These are phyloP conservation scores for Stylonectria norvegica DNA, from an alignment of 2,329 filamentous ascomycete genomes.

Conservation along the genomic window DNA sequence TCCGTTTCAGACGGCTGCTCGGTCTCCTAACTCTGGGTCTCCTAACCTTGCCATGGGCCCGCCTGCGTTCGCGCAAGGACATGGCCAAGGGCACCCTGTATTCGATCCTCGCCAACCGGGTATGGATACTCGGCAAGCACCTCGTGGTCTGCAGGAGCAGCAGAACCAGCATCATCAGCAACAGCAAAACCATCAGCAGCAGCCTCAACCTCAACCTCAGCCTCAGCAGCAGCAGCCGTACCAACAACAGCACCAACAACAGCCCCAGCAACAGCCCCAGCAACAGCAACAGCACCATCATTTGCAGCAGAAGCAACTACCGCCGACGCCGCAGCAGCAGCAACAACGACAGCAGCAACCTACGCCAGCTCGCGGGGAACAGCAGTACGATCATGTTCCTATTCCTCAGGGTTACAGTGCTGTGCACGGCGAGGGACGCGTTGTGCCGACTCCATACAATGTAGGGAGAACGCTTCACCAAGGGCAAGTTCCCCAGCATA, in stretches of 20 bases:
- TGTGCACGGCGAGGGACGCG: slow-evolving; percentile 36
- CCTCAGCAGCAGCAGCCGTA: slow-evolving; percentile 8
- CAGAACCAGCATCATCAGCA: slow-evolving; percentile 2
- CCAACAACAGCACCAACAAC: slow-evolving; percentile 13
- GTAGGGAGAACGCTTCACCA: slow-evolving; percentile 17
- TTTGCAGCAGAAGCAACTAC: slow-evolving; percentile 1
- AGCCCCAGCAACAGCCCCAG: slow-evolving; percentile 7
- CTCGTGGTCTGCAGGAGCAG: no score
- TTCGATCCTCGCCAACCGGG: neutral
- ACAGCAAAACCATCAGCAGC: neutral
- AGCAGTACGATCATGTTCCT: slow-evolving; percentile 36
- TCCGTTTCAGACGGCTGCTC: slow-evolving; percentile 4
- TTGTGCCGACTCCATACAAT: slow-evolving; percentile 29
- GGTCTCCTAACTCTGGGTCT: neutral
- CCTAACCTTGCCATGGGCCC: neutral
- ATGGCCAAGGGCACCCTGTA: slow-evolving; percentile 2
- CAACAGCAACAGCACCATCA: slow-evolving; percentile 2
- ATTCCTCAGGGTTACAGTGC: slow-evolving; percentile 36
- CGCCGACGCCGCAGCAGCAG: slow-evolving; percentile 4
- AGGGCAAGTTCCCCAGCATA: slow-evolving; percentile 9
- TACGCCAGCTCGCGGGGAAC: slow-evolving; percentile 22
- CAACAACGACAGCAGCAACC: slow-evolving; percentile 16
- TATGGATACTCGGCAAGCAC: slow-evolving; percentile 1
- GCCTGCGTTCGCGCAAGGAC: slow-evolving; percentile 1
- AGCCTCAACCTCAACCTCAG: slow-evolving; percentile 1